These are phyloP conservation scores for Cytospora piceicola DNA, from an alignment of 2,329 filamentous ascomycete genomes.

Conservation along the genomic window DNA sequence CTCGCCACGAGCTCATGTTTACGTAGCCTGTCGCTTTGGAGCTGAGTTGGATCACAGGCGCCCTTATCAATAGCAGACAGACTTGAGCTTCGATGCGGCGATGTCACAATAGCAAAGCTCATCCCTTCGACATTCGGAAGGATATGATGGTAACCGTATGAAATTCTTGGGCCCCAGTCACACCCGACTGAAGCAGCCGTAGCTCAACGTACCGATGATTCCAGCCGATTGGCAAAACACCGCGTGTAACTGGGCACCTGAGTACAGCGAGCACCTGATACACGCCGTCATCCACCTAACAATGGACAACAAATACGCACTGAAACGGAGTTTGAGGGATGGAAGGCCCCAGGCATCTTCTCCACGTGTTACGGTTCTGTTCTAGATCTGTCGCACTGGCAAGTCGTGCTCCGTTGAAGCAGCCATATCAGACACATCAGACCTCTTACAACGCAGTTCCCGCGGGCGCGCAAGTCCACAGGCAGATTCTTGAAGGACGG, in stretches of 20 bases:
- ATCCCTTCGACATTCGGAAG: too few relatives aligned
- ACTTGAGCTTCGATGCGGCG: neutral
- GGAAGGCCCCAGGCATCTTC: neutral
- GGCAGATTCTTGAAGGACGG: neutral
- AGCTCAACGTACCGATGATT: neutral
- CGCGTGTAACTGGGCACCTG: neutral
- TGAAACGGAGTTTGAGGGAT: neutral
- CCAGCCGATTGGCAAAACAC: neutral
- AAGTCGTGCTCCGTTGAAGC: neutral
- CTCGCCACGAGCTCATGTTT: neutral
- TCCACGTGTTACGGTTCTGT: neutral
- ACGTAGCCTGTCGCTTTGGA: neutral
- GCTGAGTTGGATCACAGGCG: neutral
- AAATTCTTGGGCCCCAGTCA: too few relatives aligned
- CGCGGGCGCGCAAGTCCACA: neutral
- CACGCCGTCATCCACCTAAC: neutral
- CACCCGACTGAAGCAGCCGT: too few relatives aligned
- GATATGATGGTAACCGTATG: too few relatives aligned
- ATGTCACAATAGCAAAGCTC: neutral
- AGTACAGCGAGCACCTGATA: neutral
- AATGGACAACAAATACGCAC: neutral
- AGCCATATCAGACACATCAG: neutral
- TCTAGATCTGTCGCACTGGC: too few relatives aligned
- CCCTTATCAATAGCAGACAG: too few relatives aligned
- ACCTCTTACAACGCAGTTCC: neutral